These are phyloP conservation scores for Punctularia strigosozonata DNA, from an alignment of 768 basidiomycete species.

Conservation along the genomic window DNA sequence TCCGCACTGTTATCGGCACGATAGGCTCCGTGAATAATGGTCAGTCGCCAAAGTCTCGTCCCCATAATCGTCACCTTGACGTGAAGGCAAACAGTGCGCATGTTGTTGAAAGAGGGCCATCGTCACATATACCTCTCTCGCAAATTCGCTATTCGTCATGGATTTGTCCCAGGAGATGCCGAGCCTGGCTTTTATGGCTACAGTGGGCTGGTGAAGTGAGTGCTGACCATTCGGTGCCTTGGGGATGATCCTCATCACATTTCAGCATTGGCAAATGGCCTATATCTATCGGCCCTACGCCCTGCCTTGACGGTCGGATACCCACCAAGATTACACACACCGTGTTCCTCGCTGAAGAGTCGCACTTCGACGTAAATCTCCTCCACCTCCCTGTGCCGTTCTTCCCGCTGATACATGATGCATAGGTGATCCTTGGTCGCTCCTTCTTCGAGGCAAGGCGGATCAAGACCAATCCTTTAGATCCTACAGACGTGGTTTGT, in stretches of 20 bases:
- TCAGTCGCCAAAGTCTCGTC: conserved; percentile 20
- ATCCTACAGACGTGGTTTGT: conserved; percentile 85
- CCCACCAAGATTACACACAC: conserved; percentile 27
- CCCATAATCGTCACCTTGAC: conserved; percentile 1
- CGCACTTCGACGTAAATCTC: conserved; percentile 94
- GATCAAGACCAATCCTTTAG: conserved; percentile 69
- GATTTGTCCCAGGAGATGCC: conserved; percentile 80
- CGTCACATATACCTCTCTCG: conserved; percentile 93
- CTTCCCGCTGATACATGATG: conserved; percentile 63
- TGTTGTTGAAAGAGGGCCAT: conserved; percentile 89
- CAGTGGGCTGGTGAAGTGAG: conserved; percentile 63
- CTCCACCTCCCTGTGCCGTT: conserved; percentile 84
- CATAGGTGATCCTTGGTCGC: conserved; percentile 35
- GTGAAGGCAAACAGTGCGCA: conserved; percentile 55
- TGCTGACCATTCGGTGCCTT: conserved; percentile 1
- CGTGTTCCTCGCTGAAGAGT: conserved; percentile 89
- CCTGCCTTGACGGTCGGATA: no score
- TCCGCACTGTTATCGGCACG: conserved; percentile 81
- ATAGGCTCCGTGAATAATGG: conserved; percentile 88
- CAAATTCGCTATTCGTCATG: conserved; percentile 79
- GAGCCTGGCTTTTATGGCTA: conserved; percentile 93
- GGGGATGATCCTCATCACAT: neutral
- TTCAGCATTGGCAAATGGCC: conserved; percentile 70
- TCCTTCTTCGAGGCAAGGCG: conserved; percentile 43
- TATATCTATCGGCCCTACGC: conserved; percentile 60